Evolutionary conservation across 2,329 filamentous ascomycete species (phyloP).

Genomic region (Hymenoscyphus albidus): DNA sequence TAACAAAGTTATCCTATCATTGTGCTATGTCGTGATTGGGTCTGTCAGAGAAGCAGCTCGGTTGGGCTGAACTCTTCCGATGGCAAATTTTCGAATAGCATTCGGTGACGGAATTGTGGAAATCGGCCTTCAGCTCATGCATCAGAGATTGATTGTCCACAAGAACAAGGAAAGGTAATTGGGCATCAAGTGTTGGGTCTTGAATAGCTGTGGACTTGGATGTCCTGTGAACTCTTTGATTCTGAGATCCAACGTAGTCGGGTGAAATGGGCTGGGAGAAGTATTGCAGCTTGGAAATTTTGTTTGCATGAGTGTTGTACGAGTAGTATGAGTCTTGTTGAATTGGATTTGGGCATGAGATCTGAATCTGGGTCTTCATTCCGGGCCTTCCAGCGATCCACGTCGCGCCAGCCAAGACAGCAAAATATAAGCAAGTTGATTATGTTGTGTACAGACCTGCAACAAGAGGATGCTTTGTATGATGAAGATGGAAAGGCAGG

Average conservation of each 20-base stretch:
- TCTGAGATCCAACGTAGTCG: background rate
- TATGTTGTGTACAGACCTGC: background rate
- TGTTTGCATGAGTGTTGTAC: background rate
- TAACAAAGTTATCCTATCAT: too few relatives aligned
- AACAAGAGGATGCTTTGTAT: background rate
- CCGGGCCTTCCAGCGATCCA: slow-evolving; percentile 5
- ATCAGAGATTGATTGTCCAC: background rate
- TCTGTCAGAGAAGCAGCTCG: too few relatives aligned
- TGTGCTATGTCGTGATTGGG: too few relatives aligned
- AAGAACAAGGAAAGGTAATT: background rate
- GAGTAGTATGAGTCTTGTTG: background rate
- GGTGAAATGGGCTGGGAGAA: background rate
- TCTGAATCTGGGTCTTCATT: background rate
- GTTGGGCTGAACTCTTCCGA: too few relatives aligned
- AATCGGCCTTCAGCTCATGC: background rate
- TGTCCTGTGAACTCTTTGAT: background rate
- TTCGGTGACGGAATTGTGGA: background rate
- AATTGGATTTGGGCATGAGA: slow-evolving; percentile 8
- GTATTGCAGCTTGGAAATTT: slow-evolving; percentile 5
- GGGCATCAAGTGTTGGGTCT: background rate
- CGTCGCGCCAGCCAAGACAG: slow-evolving; percentile 1
- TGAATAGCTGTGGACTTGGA: background rate
- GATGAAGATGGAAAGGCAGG: background rate
- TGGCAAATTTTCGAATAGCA: background rate
- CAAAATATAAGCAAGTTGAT: background rate